phyloP scores from a whole-genome alignment of 73 alveolate genomes.

The Paramecium biaurelia region DNA sequence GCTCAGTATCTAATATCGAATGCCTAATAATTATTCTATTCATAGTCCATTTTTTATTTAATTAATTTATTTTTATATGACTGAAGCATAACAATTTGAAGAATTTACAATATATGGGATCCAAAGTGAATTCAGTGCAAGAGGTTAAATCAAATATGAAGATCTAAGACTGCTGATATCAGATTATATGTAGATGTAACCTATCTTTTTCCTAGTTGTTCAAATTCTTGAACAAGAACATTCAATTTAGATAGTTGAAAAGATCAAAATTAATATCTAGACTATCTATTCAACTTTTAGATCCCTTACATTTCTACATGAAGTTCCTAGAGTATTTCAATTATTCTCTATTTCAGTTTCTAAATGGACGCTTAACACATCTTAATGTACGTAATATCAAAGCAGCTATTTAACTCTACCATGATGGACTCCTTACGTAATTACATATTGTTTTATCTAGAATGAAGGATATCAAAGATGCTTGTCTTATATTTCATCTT shows the following conservation, averaged over 20 bases:
- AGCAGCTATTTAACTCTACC: not conserved
- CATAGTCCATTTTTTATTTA: not conserved
- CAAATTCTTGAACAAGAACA: not conserved
- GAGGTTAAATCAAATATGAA: conserved; percentile 22
- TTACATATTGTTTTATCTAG: not conserved
- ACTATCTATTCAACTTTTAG: not conserved
- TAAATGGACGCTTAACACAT: conserved; percentile 39
- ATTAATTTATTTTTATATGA: not conserved
- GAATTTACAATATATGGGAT: conserved; percentile 34
- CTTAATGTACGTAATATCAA: not conserved
- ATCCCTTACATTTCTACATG: not conserved
- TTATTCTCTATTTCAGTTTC: not conserved
- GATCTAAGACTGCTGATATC: not conserved
- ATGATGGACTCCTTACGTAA: conserved; percentile 14
- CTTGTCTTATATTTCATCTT: conserved; percentile 39
- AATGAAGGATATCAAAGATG: conserved; percentile 48
- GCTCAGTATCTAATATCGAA: not conserved
- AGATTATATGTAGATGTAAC: conserved; percentile 44
- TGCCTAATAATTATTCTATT: not conserved
- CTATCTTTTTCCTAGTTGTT: not conserved
- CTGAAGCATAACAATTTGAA: conserved; percentile 34
- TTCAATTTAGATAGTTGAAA: conserved; percentile 3
- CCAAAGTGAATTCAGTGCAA: not conserved
- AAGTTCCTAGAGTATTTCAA: conserved; percentile 44
- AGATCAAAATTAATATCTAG: not conserved